These are phyloP conservation scores for Ambrosia trifida DNA, from an alignment of 129 eudicot genomes.

Conservation along the genomic window DNA sequence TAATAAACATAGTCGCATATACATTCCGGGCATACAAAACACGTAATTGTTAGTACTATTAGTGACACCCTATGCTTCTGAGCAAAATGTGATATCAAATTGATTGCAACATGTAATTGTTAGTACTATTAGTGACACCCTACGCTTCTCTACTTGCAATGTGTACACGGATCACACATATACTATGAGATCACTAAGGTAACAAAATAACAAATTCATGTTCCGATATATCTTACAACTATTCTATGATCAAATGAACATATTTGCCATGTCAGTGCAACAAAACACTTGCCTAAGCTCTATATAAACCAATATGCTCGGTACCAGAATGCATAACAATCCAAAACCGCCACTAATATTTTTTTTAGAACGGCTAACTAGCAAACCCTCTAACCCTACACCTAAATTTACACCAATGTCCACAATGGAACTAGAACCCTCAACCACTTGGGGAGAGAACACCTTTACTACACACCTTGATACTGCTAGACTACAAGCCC, in stretches of 20 bases:
- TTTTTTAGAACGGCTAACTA: too few relatives aligned
- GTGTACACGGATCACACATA: neutral
- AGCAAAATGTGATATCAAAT: neutral
- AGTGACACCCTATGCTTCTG: neutral
- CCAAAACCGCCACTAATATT: neutral
- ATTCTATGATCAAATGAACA: neutral
- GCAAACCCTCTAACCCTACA: too few relatives aligned
- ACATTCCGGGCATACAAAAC: neutral
- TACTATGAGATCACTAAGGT: neutral
- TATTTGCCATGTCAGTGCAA: neutral
- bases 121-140: neutral
- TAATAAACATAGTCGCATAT: neutral
- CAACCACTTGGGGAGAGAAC: too few relatives aligned
- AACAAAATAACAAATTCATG: neutral
- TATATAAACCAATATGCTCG: neutral
- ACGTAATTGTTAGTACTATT: neutral
- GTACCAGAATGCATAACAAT: neutral
- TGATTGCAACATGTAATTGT: neutral
- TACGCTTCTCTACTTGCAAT: neutral
- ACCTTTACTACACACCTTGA: too few relatives aligned
- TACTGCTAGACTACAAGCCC: too few relatives aligned
- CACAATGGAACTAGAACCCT: too few relatives aligned
- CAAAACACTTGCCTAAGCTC: slow-evolving; percentile 1
- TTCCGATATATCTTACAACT: neutral
- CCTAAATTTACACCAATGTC: too few relatives aligned